Conservation (phyloP, 805 yeast genomes). For the Pichia membranifaciens region DNA sequence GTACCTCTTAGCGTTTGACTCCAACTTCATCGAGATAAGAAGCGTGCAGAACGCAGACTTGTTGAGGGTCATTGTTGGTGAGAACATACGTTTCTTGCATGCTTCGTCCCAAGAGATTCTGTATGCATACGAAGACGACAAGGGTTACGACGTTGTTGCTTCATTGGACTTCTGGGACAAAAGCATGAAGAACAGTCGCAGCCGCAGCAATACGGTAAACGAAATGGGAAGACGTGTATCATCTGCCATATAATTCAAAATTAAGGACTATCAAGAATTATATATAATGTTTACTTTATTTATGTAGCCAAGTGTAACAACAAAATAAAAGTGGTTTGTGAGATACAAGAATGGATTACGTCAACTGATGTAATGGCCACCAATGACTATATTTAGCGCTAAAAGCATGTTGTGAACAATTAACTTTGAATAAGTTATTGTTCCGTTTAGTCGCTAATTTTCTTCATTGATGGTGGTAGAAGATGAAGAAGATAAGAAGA, state of each 20-base stretch:
- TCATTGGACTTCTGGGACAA: slow-evolving; percentile 83
- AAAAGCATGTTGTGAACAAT: no score
- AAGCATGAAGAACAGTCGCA: slow-evolving; percentile 24
- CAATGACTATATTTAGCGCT: no score
- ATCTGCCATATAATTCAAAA: background rate
- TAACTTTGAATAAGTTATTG: no score
- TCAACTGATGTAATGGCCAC: no score
- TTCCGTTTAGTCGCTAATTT: no score
- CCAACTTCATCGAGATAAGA: slow-evolving; percentile 84
- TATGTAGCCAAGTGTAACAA: no score
- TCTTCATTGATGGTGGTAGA: no score
- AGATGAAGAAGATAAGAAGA: no score
- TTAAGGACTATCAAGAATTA: no score
- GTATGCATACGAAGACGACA: slow-evolving; percentile 86
- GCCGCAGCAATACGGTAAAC: slow-evolving; percentile 6
- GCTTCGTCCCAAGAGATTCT: slow-evolving; percentile 88
- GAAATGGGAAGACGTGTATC: background rate
- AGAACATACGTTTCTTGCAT: slow-evolving; percentile 82
- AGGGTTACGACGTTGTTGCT: slow-evolving; percentile 88
- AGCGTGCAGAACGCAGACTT: slow-evolving; percentile 84
- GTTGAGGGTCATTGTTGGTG: slow-evolving; percentile 85
- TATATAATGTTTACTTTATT: no score
- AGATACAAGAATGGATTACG: no score
- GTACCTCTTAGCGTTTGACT: slow-evolving; percentile 84
- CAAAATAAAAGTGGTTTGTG: no score